Percentiles rank a stretch among this genome's conserved stretches.
phyloP scores from a whole-genome alignment of 2,329 filamentous ascomycete species.

The Fusarium secorum region DNA sequence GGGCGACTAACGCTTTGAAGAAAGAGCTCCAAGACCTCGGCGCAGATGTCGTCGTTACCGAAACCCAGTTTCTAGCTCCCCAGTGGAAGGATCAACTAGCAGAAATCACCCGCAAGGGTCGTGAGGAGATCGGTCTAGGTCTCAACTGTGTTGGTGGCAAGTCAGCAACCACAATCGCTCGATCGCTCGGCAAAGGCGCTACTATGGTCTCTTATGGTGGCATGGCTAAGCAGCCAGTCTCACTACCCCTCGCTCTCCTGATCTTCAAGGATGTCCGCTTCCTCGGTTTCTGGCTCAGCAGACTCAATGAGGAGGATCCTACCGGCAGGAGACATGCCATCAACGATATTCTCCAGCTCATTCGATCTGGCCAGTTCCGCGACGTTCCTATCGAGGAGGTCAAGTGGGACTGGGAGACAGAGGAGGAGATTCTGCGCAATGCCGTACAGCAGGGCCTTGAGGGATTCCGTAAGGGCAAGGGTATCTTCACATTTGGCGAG shows the following conservation, averaged over 20 bases:
- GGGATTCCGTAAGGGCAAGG: conserved; percentile 88
- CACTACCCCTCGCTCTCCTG: conserved; percentile 80
- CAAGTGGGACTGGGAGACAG: conserved; percentile 83
- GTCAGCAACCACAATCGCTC: conserved; percentile 79
- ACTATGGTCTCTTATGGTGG: conserved; percentile 93
- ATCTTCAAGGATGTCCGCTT: conserved; percentile 95
- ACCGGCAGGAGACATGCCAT: conserved; percentile 80
- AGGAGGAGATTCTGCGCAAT: conserved; percentile 70
- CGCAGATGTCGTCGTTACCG: conserved; percentile 64
- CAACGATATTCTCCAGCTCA: conserved; percentile 82
- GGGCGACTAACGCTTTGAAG: conserved; percentile 68
- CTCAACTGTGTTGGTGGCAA: conserved; percentile 96
- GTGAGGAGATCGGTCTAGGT: conserved; percentile 77
- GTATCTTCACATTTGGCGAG: conserved; percentile 81
- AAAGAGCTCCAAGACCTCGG: conserved; percentile 63
- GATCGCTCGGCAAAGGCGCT: conserved; percentile 71
- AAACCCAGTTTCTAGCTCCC: conserved; percentile 61
- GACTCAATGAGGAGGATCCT: conserved; percentile 81
- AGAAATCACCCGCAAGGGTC: conserved; percentile 74
- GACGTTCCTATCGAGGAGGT: conserved; percentile 86
- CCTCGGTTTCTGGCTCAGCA: conserved; percentile 93
- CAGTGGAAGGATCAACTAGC: conserved; percentile 69
- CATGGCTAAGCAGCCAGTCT: conserved; percentile 89
- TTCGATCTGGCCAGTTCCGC: conserved; percentile 77
- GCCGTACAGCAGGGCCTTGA: conserved; percentile 84